Evolutionary conservation across 176 grass and related monocot genomes (phyloP).

Genomic region (Guadua angustifolia): DNA sequence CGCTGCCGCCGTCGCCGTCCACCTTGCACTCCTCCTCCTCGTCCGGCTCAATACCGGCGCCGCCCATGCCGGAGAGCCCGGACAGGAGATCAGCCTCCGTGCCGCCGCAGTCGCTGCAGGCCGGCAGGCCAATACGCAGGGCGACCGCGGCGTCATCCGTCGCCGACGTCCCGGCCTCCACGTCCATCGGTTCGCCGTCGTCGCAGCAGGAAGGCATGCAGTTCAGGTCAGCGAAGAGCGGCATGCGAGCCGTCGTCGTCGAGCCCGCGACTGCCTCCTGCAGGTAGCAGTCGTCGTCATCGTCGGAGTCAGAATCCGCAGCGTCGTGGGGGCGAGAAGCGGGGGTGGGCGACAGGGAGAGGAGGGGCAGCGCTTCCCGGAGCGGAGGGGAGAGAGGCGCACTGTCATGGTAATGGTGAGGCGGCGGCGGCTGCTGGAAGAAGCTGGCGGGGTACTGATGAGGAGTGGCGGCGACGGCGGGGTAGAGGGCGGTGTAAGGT

Average conservation of each 20-base stretch:
- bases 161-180: conserved; percentile 50
- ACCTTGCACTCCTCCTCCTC: conserved; percentile 57
- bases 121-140: conserved; percentile 77
- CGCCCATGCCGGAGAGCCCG: conserved; percentile 45
- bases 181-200: conserved; percentile 58
- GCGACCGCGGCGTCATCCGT: conserved; percentile 69
- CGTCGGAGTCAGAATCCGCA: conserved; percentile 43
- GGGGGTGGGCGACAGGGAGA: conserved; percentile 63
- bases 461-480: background rate
- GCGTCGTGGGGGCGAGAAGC: background rate
- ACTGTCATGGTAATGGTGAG: background rate
- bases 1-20: conserved; percentile 36
- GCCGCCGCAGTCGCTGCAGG: conserved; percentile 25
- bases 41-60: conserved; percentile 21
- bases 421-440: conserved; percentile 29
- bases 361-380: conserved; percentile 83
- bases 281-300: conserved; percentile 39
- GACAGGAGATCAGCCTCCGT: conserved; percentile 72
- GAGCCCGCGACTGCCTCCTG: conserved; percentile 21
- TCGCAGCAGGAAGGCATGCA: conserved; percentile 54
- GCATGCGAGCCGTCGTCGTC: conserved; percentile 14
- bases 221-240: conserved; percentile 61
- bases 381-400: conserved; percentile 74
- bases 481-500: conserved; percentile 38
- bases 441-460: conserved; percentile 41